A percentile compares a stretch with the other conserved stretches of the same genome.
These are phyloP conservation scores for Colletotrichum sp. DNA, from an alignment of 2,329 filamentous ascomycete species.

Conservation along the genomic window DNA sequence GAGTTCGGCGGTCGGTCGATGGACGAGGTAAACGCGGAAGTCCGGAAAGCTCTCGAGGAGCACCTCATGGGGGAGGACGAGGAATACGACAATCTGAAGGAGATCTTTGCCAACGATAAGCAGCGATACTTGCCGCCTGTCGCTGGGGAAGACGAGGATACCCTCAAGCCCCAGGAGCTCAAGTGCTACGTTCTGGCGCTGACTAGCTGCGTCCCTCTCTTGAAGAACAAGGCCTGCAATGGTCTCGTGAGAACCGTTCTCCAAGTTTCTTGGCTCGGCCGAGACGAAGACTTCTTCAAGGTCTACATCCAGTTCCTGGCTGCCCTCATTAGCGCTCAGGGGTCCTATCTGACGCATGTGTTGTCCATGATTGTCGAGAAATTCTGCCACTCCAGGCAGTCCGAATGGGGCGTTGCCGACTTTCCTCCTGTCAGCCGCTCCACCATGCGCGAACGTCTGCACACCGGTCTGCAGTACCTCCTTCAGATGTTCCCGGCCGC, in stretches of 20 bases:
- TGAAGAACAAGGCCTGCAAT: slow-evolving; percentile 63
- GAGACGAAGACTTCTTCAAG: slow-evolving; percentile 68
- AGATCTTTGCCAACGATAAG: slow-evolving; percentile 59
- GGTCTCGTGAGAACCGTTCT: slow-evolving; percentile 64
- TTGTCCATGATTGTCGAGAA: slow-evolving; percentile 82
- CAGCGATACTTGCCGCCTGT: slow-evolving; percentile 43
- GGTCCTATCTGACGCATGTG: slow-evolving; percentile 75
- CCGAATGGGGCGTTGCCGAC: slow-evolving; percentile 53
- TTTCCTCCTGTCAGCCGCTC: slow-evolving; percentile 66
- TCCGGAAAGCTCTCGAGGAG: slow-evolving; percentile 60
- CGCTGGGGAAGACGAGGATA: slow-evolving; percentile 50
- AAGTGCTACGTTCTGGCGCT: slow-evolving; percentile 68
- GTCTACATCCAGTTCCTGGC: slow-evolving; percentile 73
- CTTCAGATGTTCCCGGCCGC: slow-evolving; percentile 83
- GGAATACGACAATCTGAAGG: slow-evolving; percentile 66
- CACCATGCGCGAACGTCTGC: slow-evolving; percentile 74
- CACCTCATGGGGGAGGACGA: slow-evolving; percentile 63
- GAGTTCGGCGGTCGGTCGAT: slow-evolving; percentile 58
- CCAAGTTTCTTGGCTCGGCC: slow-evolving; percentile 68
- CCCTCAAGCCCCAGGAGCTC: slow-evolving; percentile 58
- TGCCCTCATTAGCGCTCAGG: slow-evolving; percentile 81
- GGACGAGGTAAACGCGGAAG: slow-evolving; percentile 60
- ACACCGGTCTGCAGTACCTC: slow-evolving; percentile 77
- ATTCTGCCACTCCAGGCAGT: slow-evolving; percentile 62
- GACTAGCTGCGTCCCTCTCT: slow-evolving; percentile 63